Conservation (phyloP, 169 alveolate genomes). For the Eimeria mitis region DNA sequence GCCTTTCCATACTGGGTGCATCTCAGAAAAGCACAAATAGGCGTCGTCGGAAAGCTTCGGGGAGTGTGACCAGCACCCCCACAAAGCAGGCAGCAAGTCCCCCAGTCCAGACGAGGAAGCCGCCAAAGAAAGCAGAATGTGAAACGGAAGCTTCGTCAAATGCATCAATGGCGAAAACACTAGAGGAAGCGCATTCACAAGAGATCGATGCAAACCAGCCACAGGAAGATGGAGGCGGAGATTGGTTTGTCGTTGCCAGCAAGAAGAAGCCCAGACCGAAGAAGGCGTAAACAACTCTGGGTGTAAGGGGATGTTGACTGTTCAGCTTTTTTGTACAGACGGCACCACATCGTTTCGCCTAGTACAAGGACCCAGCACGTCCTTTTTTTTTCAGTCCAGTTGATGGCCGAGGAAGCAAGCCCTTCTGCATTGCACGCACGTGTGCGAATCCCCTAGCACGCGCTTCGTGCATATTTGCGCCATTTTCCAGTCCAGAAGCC, state of each 20-base stretch:
- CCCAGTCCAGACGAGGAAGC: background rate
- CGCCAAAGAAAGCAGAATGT: slow-evolving; percentile 2
- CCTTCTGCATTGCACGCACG: background rate
- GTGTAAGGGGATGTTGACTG: background rate
- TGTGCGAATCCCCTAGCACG: background rate
- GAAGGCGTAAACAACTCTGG: slow-evolving; percentile 4
- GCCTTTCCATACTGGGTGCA: background rate
- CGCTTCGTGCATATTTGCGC: background rate
- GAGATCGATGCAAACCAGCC: background rate
- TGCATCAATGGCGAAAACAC: slow-evolving; percentile 7
- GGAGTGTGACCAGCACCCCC: slow-evolving; percentile 5
- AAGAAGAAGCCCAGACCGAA: slow-evolving; percentile 54
- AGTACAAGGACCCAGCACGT: background rate
- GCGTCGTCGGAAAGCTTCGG: slow-evolving; percentile 57
- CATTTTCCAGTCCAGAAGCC: background rate
- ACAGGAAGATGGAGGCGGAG: slow-evolving; percentile 58
- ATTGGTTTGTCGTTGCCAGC: slow-evolving; percentile 66
- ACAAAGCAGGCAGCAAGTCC: slow-evolving; percentile 10
- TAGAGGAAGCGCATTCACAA: background rate
- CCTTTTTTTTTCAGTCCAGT: slow-evolving; percentile 37
- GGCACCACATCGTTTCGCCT: background rate
- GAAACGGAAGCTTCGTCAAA: slow-evolving; percentile 56
- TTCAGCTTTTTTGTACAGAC: background rate
- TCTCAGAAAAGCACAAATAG: slow-evolving; percentile 30
- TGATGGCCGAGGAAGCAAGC: slow-evolving; percentile 22